These are phyloP conservation scores for Primulina tabacum DNA, from an alignment of 257 asterid species.

Conservation along the genomic window DNA sequence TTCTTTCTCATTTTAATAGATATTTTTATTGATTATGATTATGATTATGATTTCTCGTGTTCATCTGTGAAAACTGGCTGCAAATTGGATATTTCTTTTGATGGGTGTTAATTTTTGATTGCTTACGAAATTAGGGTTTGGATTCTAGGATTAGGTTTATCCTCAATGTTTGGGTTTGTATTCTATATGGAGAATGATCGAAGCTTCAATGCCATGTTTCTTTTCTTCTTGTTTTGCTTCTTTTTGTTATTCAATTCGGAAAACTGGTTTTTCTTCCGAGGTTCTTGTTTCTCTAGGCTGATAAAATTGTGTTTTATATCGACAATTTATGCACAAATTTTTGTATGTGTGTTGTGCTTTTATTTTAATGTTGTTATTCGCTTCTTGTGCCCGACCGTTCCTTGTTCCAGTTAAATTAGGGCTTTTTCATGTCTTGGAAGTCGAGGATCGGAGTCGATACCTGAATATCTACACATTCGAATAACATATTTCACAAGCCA, in stretches of 20 bases:
- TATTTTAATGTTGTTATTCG: too few species aligned
- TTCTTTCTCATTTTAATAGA: not conserved
- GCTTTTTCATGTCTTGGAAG: not conserved
- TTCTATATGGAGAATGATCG: not conserved
- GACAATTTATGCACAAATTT: too few species aligned
- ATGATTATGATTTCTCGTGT: not conserved
- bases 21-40: not conserved
- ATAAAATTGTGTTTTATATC: too few species aligned
- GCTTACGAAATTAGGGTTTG: not conserved
- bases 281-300: not conserved
- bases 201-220: too few species aligned
- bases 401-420: not conserved
- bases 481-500: not conserved
- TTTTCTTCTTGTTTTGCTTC: too few species aligned
- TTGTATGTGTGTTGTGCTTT: too few species aligned
- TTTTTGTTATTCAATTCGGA: too few species aligned
- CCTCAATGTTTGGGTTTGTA: not conserved
- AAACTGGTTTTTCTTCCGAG: not conserved
- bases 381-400: not conserved
- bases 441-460: not conserved
- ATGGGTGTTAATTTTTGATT: not conserved
- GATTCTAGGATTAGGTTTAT: constrained; percentile 16
- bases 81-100: not conserved
- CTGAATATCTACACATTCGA: not conserved
- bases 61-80: not conserved